Base-by-base conservation (phyloP, 352 stramenopile genomes). In the Globisporangium polare region DNA sequence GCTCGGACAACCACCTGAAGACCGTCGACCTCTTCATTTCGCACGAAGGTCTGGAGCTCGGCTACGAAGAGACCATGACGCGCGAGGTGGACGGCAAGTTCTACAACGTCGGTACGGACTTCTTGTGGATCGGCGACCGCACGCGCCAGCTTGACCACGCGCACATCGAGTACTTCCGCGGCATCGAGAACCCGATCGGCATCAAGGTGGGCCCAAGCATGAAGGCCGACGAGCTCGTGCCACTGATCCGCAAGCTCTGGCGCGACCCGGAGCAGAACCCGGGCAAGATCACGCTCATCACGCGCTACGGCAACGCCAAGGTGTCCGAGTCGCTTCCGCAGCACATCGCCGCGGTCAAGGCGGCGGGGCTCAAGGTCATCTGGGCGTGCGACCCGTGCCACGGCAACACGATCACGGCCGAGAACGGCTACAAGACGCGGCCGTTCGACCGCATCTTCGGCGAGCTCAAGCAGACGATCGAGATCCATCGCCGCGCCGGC, bases 101-200 rank as follows among this genome's bases (percentile, higher is more conserved):
- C 79, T 99, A 99, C 80, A 98, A 99, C 80, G 96, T 97, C 52
- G 97, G 96, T 26, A 96, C 96, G 5, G 96, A 99, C 76, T 99
- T 99, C 77, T 74, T 99, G 27, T 99, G 97, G 97, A 98, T 99
- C 60, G 97, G 97, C 53, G 97, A 99, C 81, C 92, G 97, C 57
- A 99, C 97, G 60, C 87, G 97, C 51, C 90, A 99, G 78, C 85
- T 99, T 18, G 97, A 99, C 75, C 89, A 97, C 60, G 97, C 96
- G 20, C 97, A 99, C 69, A 83, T 99, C 53, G 97, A 99, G 85
- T 99, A 99, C 81, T 95, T 97, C 61, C 89, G 96, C 20, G 97
- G 97, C 27, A 97, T 99, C 67, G 90, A 95, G 62, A 99, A 99
- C 83, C 97, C 97, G 13, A 96, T 99, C 43, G 97, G 96, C 60